Conservation (phyloP, 305 asterid genomes). For the Rubia peregrina region DNA sequence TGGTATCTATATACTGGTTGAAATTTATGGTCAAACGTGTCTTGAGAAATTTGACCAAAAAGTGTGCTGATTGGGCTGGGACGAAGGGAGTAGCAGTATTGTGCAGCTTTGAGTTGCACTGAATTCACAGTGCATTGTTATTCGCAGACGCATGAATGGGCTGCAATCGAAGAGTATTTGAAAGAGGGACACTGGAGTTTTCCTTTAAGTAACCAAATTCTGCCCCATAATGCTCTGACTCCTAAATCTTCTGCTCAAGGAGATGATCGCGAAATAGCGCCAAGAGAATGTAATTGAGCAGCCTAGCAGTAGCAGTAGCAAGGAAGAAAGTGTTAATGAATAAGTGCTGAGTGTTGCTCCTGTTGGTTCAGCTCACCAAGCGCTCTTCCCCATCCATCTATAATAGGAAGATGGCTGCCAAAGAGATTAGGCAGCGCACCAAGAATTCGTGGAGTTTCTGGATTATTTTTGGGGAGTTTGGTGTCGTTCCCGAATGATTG, state of each 20-base stretch:
- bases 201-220: conserved; percentile 25
- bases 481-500: conserved; percentile 26
- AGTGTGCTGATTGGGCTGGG: too few relatives aligned
- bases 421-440: conserved; percentile 36
- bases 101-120: neutral
- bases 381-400: conserved; percentile 25
- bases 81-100: too few relatives aligned
- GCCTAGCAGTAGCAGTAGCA: conserved; percentile 6
- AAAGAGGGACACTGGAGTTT: conserved; percentile 30
- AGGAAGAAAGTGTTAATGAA: conserved; percentile 8
- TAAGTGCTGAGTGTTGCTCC: conserved; percentile 1
- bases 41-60: too few relatives aligned
- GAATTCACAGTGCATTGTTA: neutral
- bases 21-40: too few relatives aligned
- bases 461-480: conserved; percentile 31
- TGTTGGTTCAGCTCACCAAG: conserved; percentile 24
- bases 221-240: conserved; percentile 26
- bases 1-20: too few relatives aligned
- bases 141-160: conserved; percentile 41
- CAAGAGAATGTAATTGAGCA: conserved; percentile 9
- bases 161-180: conserved; percentile 33
- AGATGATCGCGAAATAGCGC: conserved; percentile 36
- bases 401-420: conserved; percentile 31
- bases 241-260: conserved; percentile 35
- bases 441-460: conserved; percentile 24